These are phyloP conservation scores for Blastobotrys mokoenaii DNA, from an alignment of 805 yeast species.

Conservation along the genomic window DNA sequence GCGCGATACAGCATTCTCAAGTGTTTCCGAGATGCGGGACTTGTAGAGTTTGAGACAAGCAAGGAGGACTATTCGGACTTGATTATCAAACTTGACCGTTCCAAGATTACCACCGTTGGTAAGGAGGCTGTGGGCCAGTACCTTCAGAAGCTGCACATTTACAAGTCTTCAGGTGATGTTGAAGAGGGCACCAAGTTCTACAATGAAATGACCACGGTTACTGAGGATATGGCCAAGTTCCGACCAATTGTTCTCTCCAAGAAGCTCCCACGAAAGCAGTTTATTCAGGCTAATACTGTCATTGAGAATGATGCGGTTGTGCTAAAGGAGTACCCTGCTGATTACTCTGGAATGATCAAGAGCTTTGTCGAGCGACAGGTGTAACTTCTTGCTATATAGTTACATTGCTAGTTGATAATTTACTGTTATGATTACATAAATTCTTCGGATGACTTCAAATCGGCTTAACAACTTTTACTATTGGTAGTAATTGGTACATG, in stretches of 20 bases:
- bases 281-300: slow-evolving; percentile 72
- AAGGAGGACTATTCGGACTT: slow-evolving; percentile 50
- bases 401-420: not conserved
- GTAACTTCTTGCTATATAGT: slow-evolving; percentile 5
- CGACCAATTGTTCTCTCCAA: slow-evolving; percentile 62
- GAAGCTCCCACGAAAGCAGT: slow-evolving; percentile 76
- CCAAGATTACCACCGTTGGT: slow-evolving; percentile 60
- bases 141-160: slow-evolving; percentile 64
- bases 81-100: slow-evolving; percentile 47
- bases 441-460: no score
- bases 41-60: slow-evolving; percentile 45
- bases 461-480: no score
- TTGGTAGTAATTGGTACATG: no score
- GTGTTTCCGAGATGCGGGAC: slow-evolving; percentile 60
- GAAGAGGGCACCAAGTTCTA: slow-evolving; percentile 56
- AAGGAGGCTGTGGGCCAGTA: slow-evolving; percentile 66
- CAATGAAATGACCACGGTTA: slow-evolving; percentile 51
- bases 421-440: not conserved
- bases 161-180: slow-evolving; percentile 70
- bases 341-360: slow-evolving; percentile 67
- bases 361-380: slow-evolving; percentile 59
- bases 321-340: slow-evolving; percentile 67
- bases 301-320: slow-evolving; percentile 37
- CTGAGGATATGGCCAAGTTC: slow-evolving; percentile 51
- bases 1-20: slow-evolving; percentile 83